phyloP scores from a whole-genome alignment of 1,284 basidiomycete genomes.

The Rhizoctonia solani region DNA sequence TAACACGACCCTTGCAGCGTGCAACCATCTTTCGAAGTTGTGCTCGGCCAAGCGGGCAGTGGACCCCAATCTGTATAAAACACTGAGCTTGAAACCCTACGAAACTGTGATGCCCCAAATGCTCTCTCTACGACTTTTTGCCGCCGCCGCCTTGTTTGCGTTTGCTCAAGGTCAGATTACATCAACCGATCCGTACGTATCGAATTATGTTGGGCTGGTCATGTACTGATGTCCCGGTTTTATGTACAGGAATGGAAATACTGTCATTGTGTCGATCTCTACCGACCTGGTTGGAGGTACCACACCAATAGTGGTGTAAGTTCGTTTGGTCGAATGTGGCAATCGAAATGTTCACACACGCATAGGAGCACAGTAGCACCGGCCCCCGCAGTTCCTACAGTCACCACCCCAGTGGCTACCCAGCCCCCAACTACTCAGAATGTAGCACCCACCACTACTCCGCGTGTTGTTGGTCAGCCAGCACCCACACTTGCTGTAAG shows the following conservation, averaged over 20 bases:
- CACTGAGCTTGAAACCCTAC: no score
- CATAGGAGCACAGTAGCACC: no score
- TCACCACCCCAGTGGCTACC: slow-evolving; percentile 10
- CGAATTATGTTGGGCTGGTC: background rate
- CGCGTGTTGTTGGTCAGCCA: slow-evolving; percentile 52
- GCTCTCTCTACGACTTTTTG: background rate
- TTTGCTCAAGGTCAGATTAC: background rate
- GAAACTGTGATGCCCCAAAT: background rate
- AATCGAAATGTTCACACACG: no score
- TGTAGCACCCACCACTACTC: slow-evolving; percentile 49
- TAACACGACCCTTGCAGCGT: background rate
- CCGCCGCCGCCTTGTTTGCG: background rate
- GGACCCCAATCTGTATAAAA: no score
- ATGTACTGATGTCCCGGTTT: no score
- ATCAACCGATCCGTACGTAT: background rate
- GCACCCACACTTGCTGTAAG: slow-evolving; percentile 47
- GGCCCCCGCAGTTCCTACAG: no score
- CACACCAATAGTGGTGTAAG: slow-evolving; percentile 12
- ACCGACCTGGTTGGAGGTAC: no score
- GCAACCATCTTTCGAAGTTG: background rate
- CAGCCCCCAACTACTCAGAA: slow-evolving; percentile 45
- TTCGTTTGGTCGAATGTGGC: no score
- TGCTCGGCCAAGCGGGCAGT: background rate
- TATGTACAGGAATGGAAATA: no score
- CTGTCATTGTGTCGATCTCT: no score